These are phyloP conservation scores for Neurospora sp. DNA, from an alignment of 495 filamentous ascomycete species.

Conservation along the genomic window DNA sequence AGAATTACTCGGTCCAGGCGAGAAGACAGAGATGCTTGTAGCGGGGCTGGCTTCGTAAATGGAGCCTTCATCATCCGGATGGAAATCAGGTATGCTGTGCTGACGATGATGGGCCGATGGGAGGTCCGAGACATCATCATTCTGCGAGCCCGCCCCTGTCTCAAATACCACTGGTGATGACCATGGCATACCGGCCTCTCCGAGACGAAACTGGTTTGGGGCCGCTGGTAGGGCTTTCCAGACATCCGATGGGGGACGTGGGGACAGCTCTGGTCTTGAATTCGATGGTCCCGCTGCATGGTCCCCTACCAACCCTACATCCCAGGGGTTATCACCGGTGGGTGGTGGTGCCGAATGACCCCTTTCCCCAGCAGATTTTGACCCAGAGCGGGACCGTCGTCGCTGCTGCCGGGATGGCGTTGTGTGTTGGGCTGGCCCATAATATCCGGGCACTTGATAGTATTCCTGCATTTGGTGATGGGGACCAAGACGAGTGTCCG, in stretches of 20 bases:
- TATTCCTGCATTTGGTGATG: slow-evolving; percentile 25
- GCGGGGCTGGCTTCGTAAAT: slow-evolving; percentile 12
- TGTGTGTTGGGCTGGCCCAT: slow-evolving; percentile 1
- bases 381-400: slow-evolving; percentile 19
- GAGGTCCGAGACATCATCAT: slow-evolving; percentile 3
- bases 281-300: neutral
- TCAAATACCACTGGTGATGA: slow-evolving; percentile 24
- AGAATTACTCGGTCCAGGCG: slow-evolving; percentile 10
- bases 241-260: slow-evolving; percentile 7
- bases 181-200: slow-evolving; percentile 37
- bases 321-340: slow-evolving; percentile 34
- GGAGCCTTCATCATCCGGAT: slow-evolving; percentile 2
- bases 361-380: slow-evolving; percentile 25
- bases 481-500: neutral
- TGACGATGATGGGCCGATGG: neutral
- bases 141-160: slow-evolving; percentile 6
- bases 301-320: slow-evolving; percentile 14
- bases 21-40: slow-evolving; percentile 19
- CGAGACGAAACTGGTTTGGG: slow-evolving; percentile 33
- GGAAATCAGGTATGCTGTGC: neutral
- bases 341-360: slow-evolving; percentile 37
- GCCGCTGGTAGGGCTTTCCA: slow-evolving; percentile 30
- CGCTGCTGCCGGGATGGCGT: slow-evolving; percentile 11
- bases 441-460: slow-evolving; percentile 10
- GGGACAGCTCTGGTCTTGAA: neutral